Conservation (phyloP, 2,329 filamentous ascomycete genomes). For the Hymenoscyphus infarciens region DNA sequence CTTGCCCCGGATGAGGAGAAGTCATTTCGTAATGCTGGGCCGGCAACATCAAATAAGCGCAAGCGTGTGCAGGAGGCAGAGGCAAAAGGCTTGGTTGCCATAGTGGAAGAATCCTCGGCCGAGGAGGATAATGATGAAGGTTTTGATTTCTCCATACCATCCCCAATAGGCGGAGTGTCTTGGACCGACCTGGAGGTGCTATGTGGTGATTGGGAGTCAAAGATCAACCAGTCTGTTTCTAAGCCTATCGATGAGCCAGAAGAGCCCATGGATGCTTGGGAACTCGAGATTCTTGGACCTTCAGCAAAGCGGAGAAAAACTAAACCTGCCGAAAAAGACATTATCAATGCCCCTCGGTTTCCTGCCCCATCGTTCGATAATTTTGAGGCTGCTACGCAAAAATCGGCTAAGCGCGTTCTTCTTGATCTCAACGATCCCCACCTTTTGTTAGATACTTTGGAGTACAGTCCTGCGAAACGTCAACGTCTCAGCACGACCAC, state of each 20-base stretch:
- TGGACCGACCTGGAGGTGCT: slow-evolving; percentile 80
- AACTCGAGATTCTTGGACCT: slow-evolving; percentile 50
- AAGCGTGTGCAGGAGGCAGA: slow-evolving; percentile 53
- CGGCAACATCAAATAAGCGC: slow-evolving; percentile 50
- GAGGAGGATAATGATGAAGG: slow-evolving; percentile 45
- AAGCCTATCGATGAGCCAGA: slow-evolving; percentile 13
- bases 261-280: slow-evolving; percentile 59
- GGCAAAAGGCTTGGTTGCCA: slow-evolving; percentile 45
- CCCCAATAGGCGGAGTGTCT: slow-evolving; percentile 65
- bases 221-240: slow-evolving; percentile 43
- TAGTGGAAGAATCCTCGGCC: slow-evolving; percentile 39
- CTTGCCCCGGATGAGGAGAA: slow-evolving; percentile 83
- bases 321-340: slow-evolving; percentile 50
- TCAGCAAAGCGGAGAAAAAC: slow-evolving; percentile 66
- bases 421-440: slow-evolving; percentile 87
- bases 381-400: slow-evolving; percentile 69
- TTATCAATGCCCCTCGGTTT: slow-evolving; percentile 56
- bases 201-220: slow-evolving; percentile 79
- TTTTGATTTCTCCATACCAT: slow-evolving; percentile 50
- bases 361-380: slow-evolving; percentile 74
- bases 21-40: slow-evolving; percentile 70
- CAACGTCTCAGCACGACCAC: slow-evolving; percentile 51
- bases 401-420: slow-evolving; percentile 72
- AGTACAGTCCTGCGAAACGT: slow-evolving; percentile 62
- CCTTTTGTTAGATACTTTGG: slow-evolving; percentile 76